These are phyloP conservation scores for Vitis riparia DNA, from an alignment of 164 flowering plant genomes.

Conservation along the genomic window DNA sequence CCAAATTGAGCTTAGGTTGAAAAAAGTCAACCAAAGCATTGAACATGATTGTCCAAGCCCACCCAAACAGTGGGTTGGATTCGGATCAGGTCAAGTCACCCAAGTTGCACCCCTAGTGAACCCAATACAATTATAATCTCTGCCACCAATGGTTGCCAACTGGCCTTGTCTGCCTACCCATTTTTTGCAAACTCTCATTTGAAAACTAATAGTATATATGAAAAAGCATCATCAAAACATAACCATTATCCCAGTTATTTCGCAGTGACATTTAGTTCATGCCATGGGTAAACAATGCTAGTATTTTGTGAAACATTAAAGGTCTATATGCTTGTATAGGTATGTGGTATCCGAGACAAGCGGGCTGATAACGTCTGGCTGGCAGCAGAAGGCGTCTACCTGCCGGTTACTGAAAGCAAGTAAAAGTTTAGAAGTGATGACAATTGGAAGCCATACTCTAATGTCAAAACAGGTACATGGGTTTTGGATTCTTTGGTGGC, in stretches of 20 bases:
- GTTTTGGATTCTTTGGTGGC: constrained; percentile 20
- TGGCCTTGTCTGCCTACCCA: too few species aligned
- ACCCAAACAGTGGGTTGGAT: too few species aligned
- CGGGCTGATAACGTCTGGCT: constrained; percentile 89
- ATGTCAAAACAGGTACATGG: constrained; percentile 19
- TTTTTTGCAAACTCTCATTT: background rate
- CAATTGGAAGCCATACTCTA: background rate
- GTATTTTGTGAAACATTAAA: background rate
- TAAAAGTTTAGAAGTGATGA: background rate
- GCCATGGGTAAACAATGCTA: background rate
- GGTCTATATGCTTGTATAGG: constrained; percentile 39
- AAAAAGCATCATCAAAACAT: background rate
- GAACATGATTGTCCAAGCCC: too few species aligned
- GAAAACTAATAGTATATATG: background rate
- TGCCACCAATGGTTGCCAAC: too few species aligned
- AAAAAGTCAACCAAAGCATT: too few species aligned
- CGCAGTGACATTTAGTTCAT: background rate
- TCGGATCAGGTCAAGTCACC: too few species aligned
- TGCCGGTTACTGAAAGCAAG: constrained; percentile 64
- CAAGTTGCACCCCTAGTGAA: too few species aligned
- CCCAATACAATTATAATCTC: too few species aligned
- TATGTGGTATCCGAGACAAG: constrained; percentile 87
- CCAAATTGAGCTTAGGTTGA: too few species aligned
- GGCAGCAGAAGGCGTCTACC: constrained; percentile 93
- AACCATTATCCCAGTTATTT: background rate